A percentile compares a stretch with the other conserved stretches of the same genome.
phyloP scores from a whole-genome alignment of 179 eudicot species.

The Silene coronaria region DNA sequence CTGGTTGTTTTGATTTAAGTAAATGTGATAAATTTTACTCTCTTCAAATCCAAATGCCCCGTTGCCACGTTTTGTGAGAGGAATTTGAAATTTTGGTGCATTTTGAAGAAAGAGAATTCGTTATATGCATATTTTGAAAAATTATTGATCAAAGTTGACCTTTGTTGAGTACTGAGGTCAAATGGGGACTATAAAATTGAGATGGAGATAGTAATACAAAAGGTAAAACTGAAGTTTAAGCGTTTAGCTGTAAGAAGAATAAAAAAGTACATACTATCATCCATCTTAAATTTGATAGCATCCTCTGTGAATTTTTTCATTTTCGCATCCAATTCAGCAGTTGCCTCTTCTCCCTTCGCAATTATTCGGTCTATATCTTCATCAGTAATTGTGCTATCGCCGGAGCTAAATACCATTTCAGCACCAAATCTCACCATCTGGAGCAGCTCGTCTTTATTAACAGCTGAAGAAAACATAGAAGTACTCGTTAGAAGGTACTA shows the following conservation, averaged over 20 bases:
- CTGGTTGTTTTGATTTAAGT: neutral
- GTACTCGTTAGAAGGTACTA: conserved; percentile 8
- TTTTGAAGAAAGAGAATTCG: neutral
- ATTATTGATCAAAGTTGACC: neutral
- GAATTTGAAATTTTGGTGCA: neutral
- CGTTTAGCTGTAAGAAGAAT: neutral
- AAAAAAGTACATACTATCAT: conserved; percentile 60
- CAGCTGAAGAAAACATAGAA: conserved; percentile 56
- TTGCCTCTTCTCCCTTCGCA: conserved; percentile 99
- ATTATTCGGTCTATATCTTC: conserved; percentile 95
- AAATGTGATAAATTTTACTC: neutral
- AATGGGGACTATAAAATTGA: neutral
- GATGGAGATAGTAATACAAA: neutral
- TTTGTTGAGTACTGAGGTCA: conserved; percentile 2
- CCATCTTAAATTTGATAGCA: conserved; percentile 96
- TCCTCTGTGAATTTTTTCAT: conserved; percentile 99
- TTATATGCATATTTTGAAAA: neutral
- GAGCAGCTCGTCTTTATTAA: conserved; percentile 91
- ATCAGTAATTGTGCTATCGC: conserved; percentile 97
- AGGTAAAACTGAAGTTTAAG: neutral
- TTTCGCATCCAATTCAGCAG: conserved; percentile 98
- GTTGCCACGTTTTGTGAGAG: neutral
- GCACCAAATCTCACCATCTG: conserved; percentile 99
- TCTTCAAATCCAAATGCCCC: neutral
- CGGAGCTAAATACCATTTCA: conserved; percentile 97